These are phyloP conservation scores for Sporodiniella umbellata DNA, from an alignment of 371 early-diverging fungal species.

Conservation along the genomic window DNA sequence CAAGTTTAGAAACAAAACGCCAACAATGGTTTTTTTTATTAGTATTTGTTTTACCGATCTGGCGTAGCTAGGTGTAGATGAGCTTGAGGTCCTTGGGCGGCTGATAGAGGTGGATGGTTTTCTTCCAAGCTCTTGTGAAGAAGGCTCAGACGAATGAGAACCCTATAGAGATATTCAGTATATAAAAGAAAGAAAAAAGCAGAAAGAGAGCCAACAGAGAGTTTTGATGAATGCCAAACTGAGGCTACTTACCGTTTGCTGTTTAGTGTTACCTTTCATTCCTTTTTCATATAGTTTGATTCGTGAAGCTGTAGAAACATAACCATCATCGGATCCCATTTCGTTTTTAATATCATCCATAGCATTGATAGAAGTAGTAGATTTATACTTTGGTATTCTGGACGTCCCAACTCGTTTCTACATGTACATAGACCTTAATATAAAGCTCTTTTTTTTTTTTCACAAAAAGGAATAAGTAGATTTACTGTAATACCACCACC, in stretches of 20 bases:
- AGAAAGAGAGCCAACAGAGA: not conserved
- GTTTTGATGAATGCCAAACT: no score
- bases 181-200: not conserved
- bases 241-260: not conserved
- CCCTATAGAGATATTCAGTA: not conserved
- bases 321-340: constrained; percentile 14
- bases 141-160: not conserved
- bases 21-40: not conserved
- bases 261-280: constrained; percentile 16
- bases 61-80: constrained; percentile 12
- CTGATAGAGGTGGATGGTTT: not conserved
- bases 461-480: no score
- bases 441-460: no score
- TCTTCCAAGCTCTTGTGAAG: no score
- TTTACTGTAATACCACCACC: constrained; percentile 12
- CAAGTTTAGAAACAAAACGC: not conserved
- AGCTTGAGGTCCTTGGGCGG: constrained; percentile 13
- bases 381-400: constrained; percentile 14
- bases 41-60: constrained; percentile 11
- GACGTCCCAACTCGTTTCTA: constrained; percentile 20
- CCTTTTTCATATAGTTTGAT: constrained; percentile 25
- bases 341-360: constrained; percentile 16
- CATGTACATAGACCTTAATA: no score
- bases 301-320: constrained; percentile 21
- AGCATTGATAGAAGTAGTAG: constrained; percentile 15